These are phyloP conservation scores for Plenodomus tracheiphilus DNA, from an alignment of 2,329 filamentous ascomycete genomes.

Conservation along the genomic window DNA sequence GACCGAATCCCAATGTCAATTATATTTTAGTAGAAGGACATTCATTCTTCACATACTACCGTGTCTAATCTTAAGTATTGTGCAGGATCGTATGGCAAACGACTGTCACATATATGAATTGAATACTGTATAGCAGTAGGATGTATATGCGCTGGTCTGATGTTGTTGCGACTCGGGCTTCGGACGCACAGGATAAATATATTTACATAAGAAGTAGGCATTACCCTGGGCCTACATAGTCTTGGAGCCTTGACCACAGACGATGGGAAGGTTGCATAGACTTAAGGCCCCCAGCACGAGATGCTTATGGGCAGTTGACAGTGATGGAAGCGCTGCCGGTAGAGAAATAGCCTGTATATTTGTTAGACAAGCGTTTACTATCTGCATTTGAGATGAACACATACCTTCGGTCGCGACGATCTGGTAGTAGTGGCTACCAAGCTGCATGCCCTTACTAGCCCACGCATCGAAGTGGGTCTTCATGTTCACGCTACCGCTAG, in stretches of 20 bases:
- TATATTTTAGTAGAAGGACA: too few species aligned
- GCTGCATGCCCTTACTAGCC: conserved; percentile 34
- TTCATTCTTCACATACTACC: too few species aligned
- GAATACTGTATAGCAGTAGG: background rate
- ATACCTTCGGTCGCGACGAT: conserved; percentile 55
- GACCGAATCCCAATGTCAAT: too few species aligned
- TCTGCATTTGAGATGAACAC: background rate
- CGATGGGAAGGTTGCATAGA: too few species aligned
- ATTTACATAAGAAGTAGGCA: background rate
- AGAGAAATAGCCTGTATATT: conserved; percentile 50
- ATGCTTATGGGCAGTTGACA: conserved; percentile 40
- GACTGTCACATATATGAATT: background rate
- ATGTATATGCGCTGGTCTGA: background rate
- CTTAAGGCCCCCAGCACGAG: background rate
- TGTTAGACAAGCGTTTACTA: background rate
- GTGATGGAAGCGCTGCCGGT: conserved; percentile 54
- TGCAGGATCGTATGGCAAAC: too few species aligned
- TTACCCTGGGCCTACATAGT: background rate
- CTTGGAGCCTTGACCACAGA: too few species aligned
- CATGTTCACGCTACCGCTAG: conserved; percentile 35
- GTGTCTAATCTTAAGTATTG: too few species aligned
- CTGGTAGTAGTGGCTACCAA: conserved; percentile 41
- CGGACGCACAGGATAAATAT: background rate
- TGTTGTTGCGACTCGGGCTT: background rate
- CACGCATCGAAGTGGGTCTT: conserved; percentile 43